These are phyloP conservation scores for Lunularia cruciata DNA, from an alignment of 225 moss, liverwort and hornwort genomes.

Conservation along the genomic window DNA sequence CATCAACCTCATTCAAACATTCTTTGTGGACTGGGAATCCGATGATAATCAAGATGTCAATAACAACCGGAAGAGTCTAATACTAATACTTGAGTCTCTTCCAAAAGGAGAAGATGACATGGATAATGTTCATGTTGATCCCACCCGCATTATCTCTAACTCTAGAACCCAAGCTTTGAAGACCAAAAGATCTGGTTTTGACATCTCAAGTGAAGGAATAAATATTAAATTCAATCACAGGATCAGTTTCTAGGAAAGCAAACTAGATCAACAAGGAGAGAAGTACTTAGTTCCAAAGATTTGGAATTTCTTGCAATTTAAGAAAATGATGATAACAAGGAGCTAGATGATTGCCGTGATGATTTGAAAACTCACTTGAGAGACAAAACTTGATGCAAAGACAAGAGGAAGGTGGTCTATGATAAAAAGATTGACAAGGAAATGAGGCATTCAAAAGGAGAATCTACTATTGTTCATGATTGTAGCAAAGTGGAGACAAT, in stretches of 20 bases:
- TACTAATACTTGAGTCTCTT: slow-evolving; percentile 1
- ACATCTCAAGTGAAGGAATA: slow-evolving; percentile 30
- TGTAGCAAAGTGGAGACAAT: slow-evolving; percentile 36
- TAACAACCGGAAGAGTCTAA: slow-evolving; percentile 49
- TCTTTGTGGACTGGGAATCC: slow-evolving; percentile 27
- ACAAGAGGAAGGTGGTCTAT: slow-evolving; percentile 37
- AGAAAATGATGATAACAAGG: slow-evolving; percentile 52
- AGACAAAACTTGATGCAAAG: slow-evolving; percentile 47
- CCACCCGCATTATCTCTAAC: slow-evolving; percentile 9
- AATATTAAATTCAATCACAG: slow-evolving; percentile 27
- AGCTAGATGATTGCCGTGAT: slow-evolving; percentile 61
- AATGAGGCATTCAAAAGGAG: slow-evolving; percentile 26
- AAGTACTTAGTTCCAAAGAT: slow-evolving; percentile 30
- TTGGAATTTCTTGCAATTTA: slow-evolving; percentile 15
- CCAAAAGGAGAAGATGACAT: slow-evolving; percentile 20
- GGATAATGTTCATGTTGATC: slow-evolving; percentile 18
- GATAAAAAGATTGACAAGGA: slow-evolving; percentile 42
- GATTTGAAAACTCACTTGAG: slow-evolving; percentile 50
- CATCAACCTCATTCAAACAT: slow-evolving; percentile 57
- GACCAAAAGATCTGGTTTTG: slow-evolving; percentile 34
- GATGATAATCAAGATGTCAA: slow-evolving; percentile 37
- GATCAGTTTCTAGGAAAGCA: slow-evolving; percentile 27
- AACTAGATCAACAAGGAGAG: slow-evolving; percentile 28
- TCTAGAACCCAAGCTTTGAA: slow-evolving; percentile 5
- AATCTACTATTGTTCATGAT: slow-evolving; percentile 27